Base-by-base conservation (phyloP, 768 basidiomycete genomes). In the Boletus sensibilis region DNA sequence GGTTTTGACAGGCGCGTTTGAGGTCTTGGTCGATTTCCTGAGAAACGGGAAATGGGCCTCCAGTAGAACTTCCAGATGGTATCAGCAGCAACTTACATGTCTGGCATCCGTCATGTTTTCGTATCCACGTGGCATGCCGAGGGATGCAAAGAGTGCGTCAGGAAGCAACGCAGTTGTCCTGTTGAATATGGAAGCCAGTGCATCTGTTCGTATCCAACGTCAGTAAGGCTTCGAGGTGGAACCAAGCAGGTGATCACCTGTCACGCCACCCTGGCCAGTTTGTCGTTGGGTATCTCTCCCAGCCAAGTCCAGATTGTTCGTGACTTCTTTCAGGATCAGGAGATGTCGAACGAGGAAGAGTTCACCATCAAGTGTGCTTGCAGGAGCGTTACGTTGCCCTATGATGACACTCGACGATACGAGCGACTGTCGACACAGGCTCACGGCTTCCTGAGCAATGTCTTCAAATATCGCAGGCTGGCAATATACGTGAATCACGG, bases 381-480 rank as follows among this genome's bases (percentile, higher is more conserved):
- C 61, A 21, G 79, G 74, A 16, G 75, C 72, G 38, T 77, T 77
- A 47, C 80, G 82, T 31, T 70, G 69, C 23, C 81, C 78, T 47
- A 98, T 78, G 21, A 79, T 74, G n/a, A 87, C 81, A 0, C 89
- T 80, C 0, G 91, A 93, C 6, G 80, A 71, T 35, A 89, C 77
- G 4, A 98, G 81, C 0, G 95, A 96, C 56, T 87, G 81, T 35
- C 87, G 83, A 69, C 94, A 96, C 5, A 93, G 76, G 13, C 81
- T 78, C 33, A 97, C 80, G 0, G 95, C 92, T 74, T 98, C 95
- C 73, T 94, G 92, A 0, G 96, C 94, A 39, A 98, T 90, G 69
- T 99, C 97, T 64, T 94, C 90, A 56, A 97, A 99, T 55, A 98
- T 95, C 1, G 86, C 88, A n/a, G 91, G 87, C 94, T 98, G 56